Conservation (phyloP, 2,329 filamentous ascomycete species). For the Diplodia corticola region DNA sequence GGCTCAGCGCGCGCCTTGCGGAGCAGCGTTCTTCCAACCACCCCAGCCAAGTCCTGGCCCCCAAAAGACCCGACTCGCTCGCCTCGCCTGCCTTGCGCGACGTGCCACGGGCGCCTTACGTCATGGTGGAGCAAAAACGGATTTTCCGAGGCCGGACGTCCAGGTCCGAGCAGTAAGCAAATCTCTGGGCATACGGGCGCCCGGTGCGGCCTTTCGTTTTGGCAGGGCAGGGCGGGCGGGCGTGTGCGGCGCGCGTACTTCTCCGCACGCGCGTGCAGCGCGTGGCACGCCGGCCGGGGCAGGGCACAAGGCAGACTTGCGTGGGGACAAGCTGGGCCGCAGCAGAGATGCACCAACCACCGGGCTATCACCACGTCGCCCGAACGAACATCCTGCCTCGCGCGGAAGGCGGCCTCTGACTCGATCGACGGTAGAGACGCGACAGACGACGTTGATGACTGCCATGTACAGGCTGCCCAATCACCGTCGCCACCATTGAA, state of each 20-base stretch:
- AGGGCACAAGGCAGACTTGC: not conserved
- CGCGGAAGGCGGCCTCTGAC: not conserved
- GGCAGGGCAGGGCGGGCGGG: not conserved
- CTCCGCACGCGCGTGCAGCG: not conserved
- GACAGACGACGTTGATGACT: not conserved
- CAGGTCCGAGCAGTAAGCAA: not conserved
- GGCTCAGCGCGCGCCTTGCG: not conserved
- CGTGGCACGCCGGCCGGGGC: not conserved
- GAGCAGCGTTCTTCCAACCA: too few relatives aligned
- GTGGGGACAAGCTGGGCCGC: not conserved
- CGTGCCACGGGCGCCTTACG: not conserved
- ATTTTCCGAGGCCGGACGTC: not conserved
- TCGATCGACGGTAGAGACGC: not conserved
- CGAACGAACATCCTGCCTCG: not conserved
- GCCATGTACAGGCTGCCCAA: not conserved
- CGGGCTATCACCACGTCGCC: constrained; percentile 7
- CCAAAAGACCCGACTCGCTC: not conserved
- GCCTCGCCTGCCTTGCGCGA: not conserved
- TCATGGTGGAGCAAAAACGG: not conserved
- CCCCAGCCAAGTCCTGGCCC: not conserved
- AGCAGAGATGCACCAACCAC: not conserved
- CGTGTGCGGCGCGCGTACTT: not conserved
- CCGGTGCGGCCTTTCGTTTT: not conserved
- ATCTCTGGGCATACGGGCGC: too few relatives aligned
- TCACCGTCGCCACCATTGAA: not conserved